Percentiles rank a stretch among this genome's conserved stretches.
phyloP scores from a whole-genome alignment of 2,329 filamentous ascomycete genomes.

The Incumbomyces delicatus region DNA sequence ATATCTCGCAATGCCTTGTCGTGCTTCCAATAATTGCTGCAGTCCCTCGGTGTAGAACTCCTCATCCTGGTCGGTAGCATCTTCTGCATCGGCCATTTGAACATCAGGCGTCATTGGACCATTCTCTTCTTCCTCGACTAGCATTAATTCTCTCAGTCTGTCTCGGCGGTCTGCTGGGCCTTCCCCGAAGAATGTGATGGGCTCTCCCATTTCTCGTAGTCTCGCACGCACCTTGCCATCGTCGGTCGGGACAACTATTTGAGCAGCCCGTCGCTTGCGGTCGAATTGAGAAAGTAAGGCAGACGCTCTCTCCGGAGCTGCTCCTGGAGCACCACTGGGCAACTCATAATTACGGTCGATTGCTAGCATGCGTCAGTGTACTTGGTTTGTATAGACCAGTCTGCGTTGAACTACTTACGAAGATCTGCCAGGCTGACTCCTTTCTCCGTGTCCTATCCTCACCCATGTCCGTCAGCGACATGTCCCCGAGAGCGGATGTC shows the following conservation, averaged over 20 bases:
- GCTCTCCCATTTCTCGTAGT: slow-evolving; percentile 80
- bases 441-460: slow-evolving; percentile 42
- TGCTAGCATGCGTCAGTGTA: slow-evolving; percentile 31
- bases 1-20: slow-evolving; percentile 70
- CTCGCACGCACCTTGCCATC: slow-evolving; percentile 74
- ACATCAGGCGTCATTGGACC: slow-evolving; percentile 47
- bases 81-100: slow-evolving; percentile 46
- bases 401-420: slow-evolving; percentile 34
- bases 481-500: slow-evolving; percentile 1
- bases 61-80: slow-evolving; percentile 67
- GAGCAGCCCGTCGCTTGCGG: slow-evolving; percentile 78
- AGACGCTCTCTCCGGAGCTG: slow-evolving; percentile 70
- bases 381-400: slow-evolving; percentile 1
- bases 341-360: slow-evolving; percentile 79
- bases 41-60: slow-evolving; percentile 91
- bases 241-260: slow-evolving; percentile 86
- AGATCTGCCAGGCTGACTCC: slow-evolving; percentile 54
- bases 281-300: slow-evolving; percentile 81
- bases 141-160: slow-evolving; percentile 70
- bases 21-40: slow-evolving; percentile 61
- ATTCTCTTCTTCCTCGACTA: slow-evolving; percentile 57
- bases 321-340: slow-evolving; percentile 50
- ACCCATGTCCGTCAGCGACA: slow-evolving; percentile 25
- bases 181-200: slow-evolving; percentile 90
- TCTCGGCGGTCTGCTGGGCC: slow-evolving; percentile 77